These are phyloP conservation scores for Prunella vulgaris DNA, from an alignment of 257 asterid genomes.

Conservation along the genomic window DNA sequence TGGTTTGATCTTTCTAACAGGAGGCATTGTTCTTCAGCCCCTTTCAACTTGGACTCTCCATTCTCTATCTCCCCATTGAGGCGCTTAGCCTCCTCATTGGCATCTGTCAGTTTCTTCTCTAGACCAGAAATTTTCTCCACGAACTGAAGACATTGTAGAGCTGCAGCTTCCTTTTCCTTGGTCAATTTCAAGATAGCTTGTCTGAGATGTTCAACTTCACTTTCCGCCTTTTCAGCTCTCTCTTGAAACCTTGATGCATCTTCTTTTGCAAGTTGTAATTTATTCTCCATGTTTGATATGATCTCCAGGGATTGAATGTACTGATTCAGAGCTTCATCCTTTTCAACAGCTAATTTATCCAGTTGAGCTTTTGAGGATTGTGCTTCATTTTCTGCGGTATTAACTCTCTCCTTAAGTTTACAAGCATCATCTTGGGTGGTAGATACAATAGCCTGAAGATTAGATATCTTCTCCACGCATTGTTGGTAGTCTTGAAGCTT, in stretches of 20 bases:
- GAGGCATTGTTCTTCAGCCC: slow-evolving; percentile 67
- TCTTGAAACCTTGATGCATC: slow-evolving; percentile 49
- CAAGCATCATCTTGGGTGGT: slow-evolving; percentile 40
- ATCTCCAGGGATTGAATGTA: slow-evolving; percentile 64
- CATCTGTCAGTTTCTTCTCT: slow-evolving; percentile 53
- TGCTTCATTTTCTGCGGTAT: slow-evolving; percentile 52
- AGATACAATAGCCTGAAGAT: slow-evolving; percentile 44
- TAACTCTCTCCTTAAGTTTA: slow-evolving; percentile 45
- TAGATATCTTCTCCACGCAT: slow-evolving; percentile 60
- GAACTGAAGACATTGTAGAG: slow-evolving; percentile 55
- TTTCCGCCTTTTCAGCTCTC: slow-evolving; percentile 77
- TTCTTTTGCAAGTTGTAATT: slow-evolving; percentile 57
- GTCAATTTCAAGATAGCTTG: slow-evolving; percentile 50
- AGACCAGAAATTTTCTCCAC: slow-evolving; percentile 55
- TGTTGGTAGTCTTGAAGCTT: slow-evolving; percentile 65
- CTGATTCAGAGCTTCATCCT: slow-evolving; percentile 71
- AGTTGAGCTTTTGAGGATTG: slow-evolving; percentile 47
- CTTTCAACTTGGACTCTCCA: slow-evolving; percentile 62
- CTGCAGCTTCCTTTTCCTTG: slow-evolving; percentile 68
- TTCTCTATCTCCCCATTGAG: slow-evolving; percentile 57
- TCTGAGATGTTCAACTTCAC: slow-evolving; percentile 64
- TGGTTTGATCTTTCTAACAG: slow-evolving; percentile 65
- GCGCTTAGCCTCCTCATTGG: slow-evolving; percentile 58
- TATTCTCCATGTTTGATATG: slow-evolving; percentile 76
- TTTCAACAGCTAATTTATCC: slow-evolving; percentile 48